Evolutionary conservation across 2,329 filamentous ascomycete species (phyloP), one percentile per base, ranked within the genome.

Genomic region (Domatiomyces globalis): DNA sequence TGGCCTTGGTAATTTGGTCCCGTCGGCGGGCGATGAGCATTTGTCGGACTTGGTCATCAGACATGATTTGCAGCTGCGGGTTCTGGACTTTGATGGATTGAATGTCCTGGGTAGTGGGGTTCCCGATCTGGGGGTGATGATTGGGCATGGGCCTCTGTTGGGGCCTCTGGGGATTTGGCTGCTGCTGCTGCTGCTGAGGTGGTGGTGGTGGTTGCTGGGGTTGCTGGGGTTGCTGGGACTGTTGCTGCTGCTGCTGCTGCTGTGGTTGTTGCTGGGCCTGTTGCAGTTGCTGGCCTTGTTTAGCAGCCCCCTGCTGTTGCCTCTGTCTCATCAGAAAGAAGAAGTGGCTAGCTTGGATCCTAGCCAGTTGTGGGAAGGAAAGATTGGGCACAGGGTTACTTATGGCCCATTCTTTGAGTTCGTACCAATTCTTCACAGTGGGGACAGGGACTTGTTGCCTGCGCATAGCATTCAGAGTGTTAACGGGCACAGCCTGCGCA

Each of bases 271-370:
- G 47, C 33, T 49, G 47, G 10, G 15, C 4, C 42, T 45, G 49
- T 15, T 45, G 19, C n/a, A 20, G 39, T 48, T 50, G 49, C 43
- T 50, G 49, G 8, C n/a, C 45, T 46, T 25, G 18, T 6, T 51
- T 43, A 20, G 22, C 19, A 5, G 18, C 12, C 3, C 33, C 22
- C 12, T 51, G 49, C 17, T 29, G 44, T 29, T 48, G 48, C 43
- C 53, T 51, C 45, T 50, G 51, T 48, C 39, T 27, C 2, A 27
- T 10, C 19, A 25, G 4, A 49, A 15, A 51, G 7, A 49, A 45
- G 48, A 55, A 60, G 47, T 58, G 56, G 10, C 47, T 56, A 4
- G 56, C 58, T 43, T 60, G 58, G 18, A 58, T 53, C 33, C 56
- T 51, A 36, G 57, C 17, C 6, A 58, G 39, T 43, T 56, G 51